Conservation (phyloP, 2,329 filamentous ascomycete genomes). For the Beauveria varroae region DNA sequence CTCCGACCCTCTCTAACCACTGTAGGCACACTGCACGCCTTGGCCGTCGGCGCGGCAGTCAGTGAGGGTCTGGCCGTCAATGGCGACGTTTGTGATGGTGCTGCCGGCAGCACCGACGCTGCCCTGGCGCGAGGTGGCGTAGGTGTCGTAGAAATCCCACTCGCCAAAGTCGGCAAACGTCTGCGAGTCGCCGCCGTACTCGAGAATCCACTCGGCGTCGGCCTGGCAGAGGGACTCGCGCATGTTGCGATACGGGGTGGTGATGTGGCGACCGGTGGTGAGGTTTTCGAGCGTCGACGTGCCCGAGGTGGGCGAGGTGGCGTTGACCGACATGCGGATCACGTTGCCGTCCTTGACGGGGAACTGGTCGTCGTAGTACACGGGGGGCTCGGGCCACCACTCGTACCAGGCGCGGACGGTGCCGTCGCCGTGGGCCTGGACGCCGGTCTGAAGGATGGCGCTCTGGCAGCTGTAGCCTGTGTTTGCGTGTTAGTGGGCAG, state of each 20-base stretch:
- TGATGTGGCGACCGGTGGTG: slow-evolving; percentile 40
- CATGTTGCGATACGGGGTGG: slow-evolving; percentile 39
- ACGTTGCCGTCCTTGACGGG: slow-evolving; percentile 16
- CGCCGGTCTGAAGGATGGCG: slow-evolving; percentile 32
- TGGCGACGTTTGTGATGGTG: not conserved
- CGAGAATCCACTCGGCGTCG: slow-evolving; percentile 55
- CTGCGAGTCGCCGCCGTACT: slow-evolving; percentile 23
- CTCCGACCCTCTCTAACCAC: not conserved
- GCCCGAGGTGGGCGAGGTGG: slow-evolving; percentile 15
- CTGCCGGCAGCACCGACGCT: slow-evolving; percentile 26
- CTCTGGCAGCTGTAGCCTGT: slow-evolving; percentile 25
- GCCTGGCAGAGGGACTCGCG: slow-evolving; percentile 35
- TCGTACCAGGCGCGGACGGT: slow-evolving; percentile 33
- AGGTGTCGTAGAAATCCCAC: slow-evolving; percentile 4
- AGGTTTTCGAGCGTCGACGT: slow-evolving; percentile 31
- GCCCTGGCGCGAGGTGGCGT: slow-evolving; percentile 19
- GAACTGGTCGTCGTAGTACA: slow-evolving; percentile 24
- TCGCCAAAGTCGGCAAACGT: slow-evolving; percentile 12
- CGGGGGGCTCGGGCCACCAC: slow-evolving; percentile 32
- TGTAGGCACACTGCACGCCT: slow-evolving; percentile 1
- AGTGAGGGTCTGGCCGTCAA: not conserved
- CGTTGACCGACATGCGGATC: slow-evolving; percentile 18
- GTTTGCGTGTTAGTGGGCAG: too few relatives aligned
- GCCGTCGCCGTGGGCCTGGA: slow-evolving; percentile 29
- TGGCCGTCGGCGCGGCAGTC: not conserved